Conservation (phyloP, 345 rosid genomes). For the Brassica cretica region DNA sequence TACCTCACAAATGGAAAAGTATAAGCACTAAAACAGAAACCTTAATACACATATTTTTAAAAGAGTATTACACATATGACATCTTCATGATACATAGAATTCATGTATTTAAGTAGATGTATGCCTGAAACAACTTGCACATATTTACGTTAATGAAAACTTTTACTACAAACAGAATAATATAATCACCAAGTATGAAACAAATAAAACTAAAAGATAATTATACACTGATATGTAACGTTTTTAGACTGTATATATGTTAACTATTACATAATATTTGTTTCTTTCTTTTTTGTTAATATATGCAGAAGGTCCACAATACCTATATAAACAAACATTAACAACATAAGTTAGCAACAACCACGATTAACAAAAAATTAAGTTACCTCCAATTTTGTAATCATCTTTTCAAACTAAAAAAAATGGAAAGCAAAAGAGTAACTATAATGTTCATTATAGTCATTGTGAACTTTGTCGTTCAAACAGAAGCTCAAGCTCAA, state of each 20-base stretch:
- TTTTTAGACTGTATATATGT: neutral
- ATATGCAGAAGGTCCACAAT: neutral
- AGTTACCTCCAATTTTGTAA: neutral
- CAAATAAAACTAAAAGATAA: neutral
- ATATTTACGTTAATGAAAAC: neutral
- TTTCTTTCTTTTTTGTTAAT: neutral
- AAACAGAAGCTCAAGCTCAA: constrained; percentile 27
- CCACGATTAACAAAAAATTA: constrained; percentile 2
- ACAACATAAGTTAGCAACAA: neutral
- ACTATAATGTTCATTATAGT: constrained; percentile 1
- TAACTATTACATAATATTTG: neutral
- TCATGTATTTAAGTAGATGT: constrained; percentile 7
- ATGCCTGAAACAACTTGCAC: neutral
- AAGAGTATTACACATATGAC: neutral
- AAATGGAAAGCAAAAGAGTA: constrained; percentile 25
- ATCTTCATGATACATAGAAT: neutral
- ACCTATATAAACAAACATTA: constrained; percentile 22
- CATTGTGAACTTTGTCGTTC: constrained; percentile 13
- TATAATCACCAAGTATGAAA: neutral
- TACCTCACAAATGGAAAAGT: neutral
- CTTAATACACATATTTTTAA: neutral
- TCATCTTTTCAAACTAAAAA: neutral
- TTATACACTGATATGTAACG: neutral
- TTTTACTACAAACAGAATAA: neutral
- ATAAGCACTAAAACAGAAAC: neutral